These are phyloP conservation scores for Ilyonectria mors-panacis DNA, from an alignment of 2,329 filamentous ascomycete genomes.

Conservation along the genomic window DNA sequence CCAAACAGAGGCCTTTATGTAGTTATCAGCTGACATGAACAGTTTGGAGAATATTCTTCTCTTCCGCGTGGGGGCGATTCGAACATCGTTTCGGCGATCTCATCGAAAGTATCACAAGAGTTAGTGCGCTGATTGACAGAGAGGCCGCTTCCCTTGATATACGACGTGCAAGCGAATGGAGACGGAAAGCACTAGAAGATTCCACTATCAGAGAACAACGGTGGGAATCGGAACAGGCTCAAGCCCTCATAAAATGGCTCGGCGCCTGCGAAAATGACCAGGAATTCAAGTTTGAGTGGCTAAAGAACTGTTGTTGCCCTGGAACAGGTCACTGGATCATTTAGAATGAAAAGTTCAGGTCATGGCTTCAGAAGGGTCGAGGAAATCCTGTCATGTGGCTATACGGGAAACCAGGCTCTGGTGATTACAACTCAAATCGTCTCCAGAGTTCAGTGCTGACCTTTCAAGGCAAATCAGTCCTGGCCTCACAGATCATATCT, in stretches of 20 bases:
- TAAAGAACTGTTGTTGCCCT: slow-evolving; percentile 1
- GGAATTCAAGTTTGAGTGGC: slow-evolving; percentile 18
- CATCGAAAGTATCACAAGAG: slow-evolving; percentile 7
- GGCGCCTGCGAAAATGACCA: slow-evolving; percentile 6
- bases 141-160: slow-evolving; percentile 17
- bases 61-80: slow-evolving; percentile 15
- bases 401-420: slow-evolving; percentile 23
- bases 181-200: slow-evolving; percentile 13
- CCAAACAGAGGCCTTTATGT: no score
- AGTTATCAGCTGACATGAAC: no score
- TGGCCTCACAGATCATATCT: slow-evolving; percentile 5
- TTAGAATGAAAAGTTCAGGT: slow-evolving; percentile 10
- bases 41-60: slow-evolving; percentile 20
- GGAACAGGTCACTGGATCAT: slow-evolving; percentile 18
- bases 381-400: slow-evolving; percentile 17
- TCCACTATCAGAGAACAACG: neutral
- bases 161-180: slow-evolving; percentile 3
- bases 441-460: neutral
- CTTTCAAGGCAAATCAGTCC: slow-evolving; percentile 23
- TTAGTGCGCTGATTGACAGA: slow-evolving; percentile 19
- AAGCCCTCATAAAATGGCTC: slow-evolving; percentile 11
- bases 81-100: slow-evolving; percentile 13
- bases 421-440: slow-evolving; percentile 8
- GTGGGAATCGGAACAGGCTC: slow-evolving; percentile 6
- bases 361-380: slow-evolving; percentile 12